Percentiles rank a stretch among this genome's conserved stretches.
phyloP scores from a whole-genome alignment of 1,139 yeast genomes.

The Yamadazyma mexicana region DNA sequence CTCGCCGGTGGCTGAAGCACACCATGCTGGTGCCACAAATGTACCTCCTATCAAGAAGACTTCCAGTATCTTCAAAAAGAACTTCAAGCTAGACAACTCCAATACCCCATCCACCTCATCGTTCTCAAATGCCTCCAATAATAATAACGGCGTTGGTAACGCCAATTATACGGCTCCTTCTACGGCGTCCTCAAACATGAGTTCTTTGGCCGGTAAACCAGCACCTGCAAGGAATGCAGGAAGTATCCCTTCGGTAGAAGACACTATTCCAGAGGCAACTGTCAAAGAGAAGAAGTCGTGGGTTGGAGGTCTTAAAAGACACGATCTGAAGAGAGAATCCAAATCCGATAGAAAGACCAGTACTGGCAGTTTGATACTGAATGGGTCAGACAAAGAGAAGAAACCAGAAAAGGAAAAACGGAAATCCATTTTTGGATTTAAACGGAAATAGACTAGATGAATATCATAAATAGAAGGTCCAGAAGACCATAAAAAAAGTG shows the following conservation, averaged over 20 bases:
- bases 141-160: neutral
- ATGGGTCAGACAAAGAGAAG: slow-evolving; percentile 7
- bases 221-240: neutral
- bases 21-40: neutral
- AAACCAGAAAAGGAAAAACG: slow-evolving; percentile 21
- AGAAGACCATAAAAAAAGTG: too few species aligned
- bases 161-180: slow-evolving; percentile 1
- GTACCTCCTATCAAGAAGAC: slow-evolving; percentile 9
- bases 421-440: slow-evolving; percentile 42
- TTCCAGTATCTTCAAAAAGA: slow-evolving; percentile 28
- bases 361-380: slow-evolving; percentile 14
- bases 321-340: slow-evolving; percentile 28
- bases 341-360: slow-evolving; percentile 18
- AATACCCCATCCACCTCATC: slow-evolving; percentile 11
- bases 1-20: neutral
- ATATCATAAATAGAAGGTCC: neutral
- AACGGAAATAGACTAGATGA: slow-evolving; percentile 21
- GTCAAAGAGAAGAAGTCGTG: slow-evolving; percentile 41
- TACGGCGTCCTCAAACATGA: neutral
- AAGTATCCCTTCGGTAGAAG: slow-evolving; percentile 3
- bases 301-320: slow-evolving; percentile 42
- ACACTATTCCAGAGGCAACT: slow-evolving; percentile 9
- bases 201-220: neutral
- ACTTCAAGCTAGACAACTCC: slow-evolving; percentile 26
- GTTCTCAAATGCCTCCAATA: slow-evolving; percentile 1